A percentile compares a stretch with the other conserved stretches of the same genome.
phyloP scores from a whole-genome alignment of 2,329 filamentous ascomycete genomes.

The Thelonectria rubi region DNA sequence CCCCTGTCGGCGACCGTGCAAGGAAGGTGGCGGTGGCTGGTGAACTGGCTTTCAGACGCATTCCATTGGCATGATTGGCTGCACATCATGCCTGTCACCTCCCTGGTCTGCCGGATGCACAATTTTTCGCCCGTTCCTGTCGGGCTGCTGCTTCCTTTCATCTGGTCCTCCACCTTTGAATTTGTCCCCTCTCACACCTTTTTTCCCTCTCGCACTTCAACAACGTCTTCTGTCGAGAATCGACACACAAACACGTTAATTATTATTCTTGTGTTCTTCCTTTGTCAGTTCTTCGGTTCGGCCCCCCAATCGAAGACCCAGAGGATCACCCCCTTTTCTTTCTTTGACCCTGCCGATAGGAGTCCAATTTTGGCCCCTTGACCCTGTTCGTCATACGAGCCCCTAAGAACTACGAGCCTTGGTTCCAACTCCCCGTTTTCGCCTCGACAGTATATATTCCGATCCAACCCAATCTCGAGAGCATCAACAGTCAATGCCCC shows the following conservation, averaged over 20 bases:
- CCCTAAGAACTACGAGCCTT: constrained; percentile 17
- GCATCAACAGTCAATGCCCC: constrained; percentile 22
- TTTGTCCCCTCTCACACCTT: constrained; percentile 9
- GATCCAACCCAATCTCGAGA: constrained; percentile 28
- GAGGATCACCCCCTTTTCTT: constrained; percentile 14
- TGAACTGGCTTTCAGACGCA: not conserved
- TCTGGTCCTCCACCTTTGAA: constrained; percentile 26
- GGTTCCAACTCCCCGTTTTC: constrained; percentile 10
- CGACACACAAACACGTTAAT: constrained; percentile 8
- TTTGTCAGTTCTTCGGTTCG: constrained; percentile 1
- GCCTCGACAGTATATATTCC: constrained; percentile 19
- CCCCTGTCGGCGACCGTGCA: constrained; percentile 18
- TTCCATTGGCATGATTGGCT: constrained; percentile 9
- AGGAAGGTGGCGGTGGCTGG: constrained; percentile 27
- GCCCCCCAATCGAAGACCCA: not conserved
- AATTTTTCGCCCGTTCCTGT: constrained; percentile 40
- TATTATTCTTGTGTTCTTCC: constrained; percentile 1
- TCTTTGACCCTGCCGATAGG: constrained; percentile 8
- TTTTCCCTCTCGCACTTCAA: constrained; percentile 12
- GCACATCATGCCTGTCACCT: constrained; percentile 34
- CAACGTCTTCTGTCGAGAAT: not conserved
- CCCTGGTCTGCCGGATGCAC: constrained; percentile 32
- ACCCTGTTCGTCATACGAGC: constrained; percentile 29
- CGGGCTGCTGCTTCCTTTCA: constrained; percentile 25
- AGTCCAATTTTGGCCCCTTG: constrained; percentile 26